Evolutionary conservation across 495 filamentous ascomycete species (phyloP), one percentile per base, ranked within the genome.

Genomic region (Penicillium coffeae): DNA sequence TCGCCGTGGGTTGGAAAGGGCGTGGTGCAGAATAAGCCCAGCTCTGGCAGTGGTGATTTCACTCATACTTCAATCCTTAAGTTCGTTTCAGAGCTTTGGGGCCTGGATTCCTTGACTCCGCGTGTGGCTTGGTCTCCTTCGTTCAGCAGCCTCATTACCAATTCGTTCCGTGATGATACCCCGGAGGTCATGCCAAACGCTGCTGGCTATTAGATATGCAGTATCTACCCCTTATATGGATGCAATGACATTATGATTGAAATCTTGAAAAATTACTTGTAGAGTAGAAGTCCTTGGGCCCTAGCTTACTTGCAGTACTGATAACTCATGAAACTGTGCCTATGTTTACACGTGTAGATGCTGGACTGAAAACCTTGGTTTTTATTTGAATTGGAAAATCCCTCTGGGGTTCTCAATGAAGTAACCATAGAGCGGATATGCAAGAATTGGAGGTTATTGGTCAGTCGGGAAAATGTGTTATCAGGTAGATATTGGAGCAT

Each of bases 1-100:
- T 78, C 75, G 3, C 75, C 74, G 1, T 77, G 72, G 69, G 70
- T 76, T 0, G 55, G 48, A n/a, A 71, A 71, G 49, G 74, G 73
- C 0, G 13, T 59, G 4, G 63, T 78, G 2, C 69, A 76, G 63
- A 58, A 75, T 32, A 51, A 64, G 19, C 59, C 66, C 2, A 51
- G 38, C 12, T 54, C 50, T 4, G 58, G 61, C 35, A 35, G 41
- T 1, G 65, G 63, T 16, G 63, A 72, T 38, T 78, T 73, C 48
- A 70, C 72, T 0, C 71, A 71, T 41, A 71, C 72, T 19, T 73
- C 70, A 3, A 68, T 75, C 35, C 56, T 73, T 27, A 67, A 71
- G 49, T 72, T 64, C 49, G 52, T 73, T 2, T 58, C 63, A 10
- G 63, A 74, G 50, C 59, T 75, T 13, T 75, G 72, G 72, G 63